These are phyloP conservation scores for Cystobasidium onofrii DNA, from an alignment of 768 basidiomycete species.

Conservation along the genomic window DNA sequence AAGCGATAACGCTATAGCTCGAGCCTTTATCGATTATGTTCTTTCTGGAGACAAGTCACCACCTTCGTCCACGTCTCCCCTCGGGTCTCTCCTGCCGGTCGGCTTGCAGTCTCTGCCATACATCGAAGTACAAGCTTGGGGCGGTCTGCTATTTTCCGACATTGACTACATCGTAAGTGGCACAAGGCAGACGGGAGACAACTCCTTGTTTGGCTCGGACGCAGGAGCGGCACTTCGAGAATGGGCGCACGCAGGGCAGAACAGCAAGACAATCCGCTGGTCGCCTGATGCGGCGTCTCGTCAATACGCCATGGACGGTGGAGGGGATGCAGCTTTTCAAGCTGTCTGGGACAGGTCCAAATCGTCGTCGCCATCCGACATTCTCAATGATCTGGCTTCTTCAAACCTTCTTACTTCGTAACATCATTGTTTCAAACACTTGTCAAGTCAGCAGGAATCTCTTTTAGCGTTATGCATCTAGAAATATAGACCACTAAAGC, in stretches of 20 bases:
- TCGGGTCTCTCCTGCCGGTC: background rate
- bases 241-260: background rate
- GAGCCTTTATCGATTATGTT: background rate
- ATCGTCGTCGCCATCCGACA: background rate
- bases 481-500: no score
- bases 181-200: background rate
- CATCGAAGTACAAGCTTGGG: conserved; percentile 20
- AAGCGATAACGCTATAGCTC: background rate
- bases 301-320: conserved; percentile 6
- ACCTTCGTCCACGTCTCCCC: background rate
- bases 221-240: background rate
- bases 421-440: no score
- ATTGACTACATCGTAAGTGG: conserved; percentile 3
- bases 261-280: conserved; percentile 23
- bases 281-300: background rate
- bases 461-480: no score
- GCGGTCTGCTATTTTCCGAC: conserved; percentile 5
- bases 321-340: background rate
- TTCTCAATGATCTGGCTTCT: background rate
- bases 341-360: conserved; percentile 6
- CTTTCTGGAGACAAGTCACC: background rate
- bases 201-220: background rate
- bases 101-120: background rate
- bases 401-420: background rate
- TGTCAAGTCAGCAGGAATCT: no score